Evolutionary conservation across 73 alveolate species (phyloP).

Genomic region (Paramecium bursaria): DNA sequence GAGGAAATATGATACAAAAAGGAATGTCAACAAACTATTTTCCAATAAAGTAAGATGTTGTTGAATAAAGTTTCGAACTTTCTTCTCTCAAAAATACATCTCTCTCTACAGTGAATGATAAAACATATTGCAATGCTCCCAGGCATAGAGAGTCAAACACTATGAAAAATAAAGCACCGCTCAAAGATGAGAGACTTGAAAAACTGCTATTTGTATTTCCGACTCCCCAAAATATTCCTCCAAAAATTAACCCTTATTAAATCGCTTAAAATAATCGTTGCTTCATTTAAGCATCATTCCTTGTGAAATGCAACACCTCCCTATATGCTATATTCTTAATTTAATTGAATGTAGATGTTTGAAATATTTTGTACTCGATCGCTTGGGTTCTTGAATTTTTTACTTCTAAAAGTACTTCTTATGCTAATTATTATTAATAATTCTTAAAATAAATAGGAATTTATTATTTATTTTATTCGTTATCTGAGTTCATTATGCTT

Average conservation of each 20-base stretch:
- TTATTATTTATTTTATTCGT: neutral
- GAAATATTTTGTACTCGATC: neutral
- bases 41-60: constrained; percentile 68
- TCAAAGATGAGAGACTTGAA: neutral
- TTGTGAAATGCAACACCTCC: constrained; percentile 11
- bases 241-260: neutral
- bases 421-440: neutral
- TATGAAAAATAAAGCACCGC: constrained; percentile 57
- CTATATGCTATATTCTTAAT: constrained; percentile 1
- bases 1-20: constrained; percentile 52
- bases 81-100: constrained; percentile 78
- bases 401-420: constrained; percentile 9
- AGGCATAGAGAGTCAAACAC: constrained; percentile 6
- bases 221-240: constrained; percentile 37
- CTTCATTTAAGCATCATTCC: constrained; percentile 12
- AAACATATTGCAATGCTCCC: constrained; percentile 3
- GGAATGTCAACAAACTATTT: constrained; percentile 73
- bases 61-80: constrained; percentile 65
- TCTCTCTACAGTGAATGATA: constrained; percentile 73
- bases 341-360: neutral
- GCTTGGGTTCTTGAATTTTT: neutral
- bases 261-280: constrained; percentile 12
- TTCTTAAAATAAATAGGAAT: neutral
- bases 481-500: constrained; percentile 13
- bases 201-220: neutral